These are phyloP conservation scores for Phytophthora meadii DNA, from an alignment of 352 stramenopile species.

Conservation along the genomic window DNA sequence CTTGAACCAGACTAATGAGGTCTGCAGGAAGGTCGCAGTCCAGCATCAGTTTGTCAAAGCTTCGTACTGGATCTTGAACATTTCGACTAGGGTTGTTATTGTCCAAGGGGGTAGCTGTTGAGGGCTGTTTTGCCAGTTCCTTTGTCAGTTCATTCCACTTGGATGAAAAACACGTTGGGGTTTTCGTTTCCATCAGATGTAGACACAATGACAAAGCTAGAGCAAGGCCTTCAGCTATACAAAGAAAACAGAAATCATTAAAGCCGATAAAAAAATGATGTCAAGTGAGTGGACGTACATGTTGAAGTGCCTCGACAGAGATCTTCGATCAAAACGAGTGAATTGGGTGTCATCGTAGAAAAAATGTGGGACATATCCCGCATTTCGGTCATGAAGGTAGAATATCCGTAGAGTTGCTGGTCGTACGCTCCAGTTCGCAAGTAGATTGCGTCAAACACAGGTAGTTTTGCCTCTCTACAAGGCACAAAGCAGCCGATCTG, in stretches of 20 bases:
- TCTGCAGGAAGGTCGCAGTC: slow-evolving; percentile 46
- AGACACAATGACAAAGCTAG: slow-evolving; percentile 41
- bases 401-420: slow-evolving; percentile 52
- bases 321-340: slow-evolving; percentile 62
- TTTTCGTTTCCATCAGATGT: slow-evolving; percentile 37
- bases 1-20: slow-evolving; percentile 31
- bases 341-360: slow-evolving; percentile 30
- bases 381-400: slow-evolving; percentile 70
- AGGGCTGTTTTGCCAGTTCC: slow-evolving; percentile 11
- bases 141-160: slow-evolving; percentile 40
- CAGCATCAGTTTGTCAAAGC: slow-evolving; percentile 33
- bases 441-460: slow-evolving; percentile 54
- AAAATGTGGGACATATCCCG: slow-evolving; percentile 52
- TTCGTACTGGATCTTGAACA: neutral
- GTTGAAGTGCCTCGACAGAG: slow-evolving; percentile 55
- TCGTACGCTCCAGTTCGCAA: slow-evolving; percentile 54
- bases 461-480: slow-evolving; percentile 41
- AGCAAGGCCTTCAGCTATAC: slow-evolving; percentile 40
- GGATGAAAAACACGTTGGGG: slow-evolving; percentile 40
- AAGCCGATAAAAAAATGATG: no score
- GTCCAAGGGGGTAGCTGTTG: neutral
- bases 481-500: slow-evolving; percentile 74
- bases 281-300: slow-evolving; percentile 20
- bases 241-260: neutral
- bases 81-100: neutral